Evolutionary conservation across 352 stramenopile genomes (phyloP).

Genomic region (Globisporangium mamillatum): DNA sequence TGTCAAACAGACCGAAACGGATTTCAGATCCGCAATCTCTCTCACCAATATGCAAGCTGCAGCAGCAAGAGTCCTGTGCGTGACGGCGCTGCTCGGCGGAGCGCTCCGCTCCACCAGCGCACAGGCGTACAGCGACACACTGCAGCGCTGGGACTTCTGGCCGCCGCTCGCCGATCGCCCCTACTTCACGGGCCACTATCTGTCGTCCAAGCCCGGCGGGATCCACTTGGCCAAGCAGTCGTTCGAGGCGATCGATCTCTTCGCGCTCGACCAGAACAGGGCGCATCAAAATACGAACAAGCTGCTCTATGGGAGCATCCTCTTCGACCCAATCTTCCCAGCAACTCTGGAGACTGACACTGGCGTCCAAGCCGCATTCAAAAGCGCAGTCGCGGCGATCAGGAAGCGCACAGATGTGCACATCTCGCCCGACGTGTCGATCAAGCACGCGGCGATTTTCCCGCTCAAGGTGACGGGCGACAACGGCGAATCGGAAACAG

Average conservation of each 20-base stretch:
- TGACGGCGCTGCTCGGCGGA: background rate
- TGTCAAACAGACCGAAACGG: too few relatives aligned
- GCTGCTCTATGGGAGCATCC: conserved; percentile 64
- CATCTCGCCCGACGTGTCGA: conserved; percentile 34
- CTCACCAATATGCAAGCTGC: background rate
- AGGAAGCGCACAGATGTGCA: conserved; percentile 33
- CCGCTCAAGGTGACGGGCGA: conserved; percentile 61
- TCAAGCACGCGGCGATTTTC: conserved; percentile 35
- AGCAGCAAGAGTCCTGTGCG: background rate
- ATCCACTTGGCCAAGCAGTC: conserved; percentile 41
- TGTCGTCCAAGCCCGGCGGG: conserved; percentile 46
- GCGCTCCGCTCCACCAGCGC: background rate
- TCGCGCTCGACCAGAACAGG: conserved; percentile 32
- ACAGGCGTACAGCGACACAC: conserved; percentile 1
- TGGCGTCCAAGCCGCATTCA: conserved; percentile 45
- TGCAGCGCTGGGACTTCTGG: conserved; percentile 69
- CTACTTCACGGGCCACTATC: conserved; percentile 58
- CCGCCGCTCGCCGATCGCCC: conserved; percentile 33
- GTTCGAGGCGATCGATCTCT: conserved; percentile 63
- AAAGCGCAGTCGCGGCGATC: conserved; percentile 35
- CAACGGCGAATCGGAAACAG: conserved; percentile 63
- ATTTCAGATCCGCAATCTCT: background rate
- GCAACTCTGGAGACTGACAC: conserved; percentile 27
- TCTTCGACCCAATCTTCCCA: conserved; percentile 43
- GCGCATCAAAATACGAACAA: conserved; percentile 18